Conservation (phyloP, 2,329 filamentous ascomycete species). For the Pestalotiopsis sp. region DNA sequence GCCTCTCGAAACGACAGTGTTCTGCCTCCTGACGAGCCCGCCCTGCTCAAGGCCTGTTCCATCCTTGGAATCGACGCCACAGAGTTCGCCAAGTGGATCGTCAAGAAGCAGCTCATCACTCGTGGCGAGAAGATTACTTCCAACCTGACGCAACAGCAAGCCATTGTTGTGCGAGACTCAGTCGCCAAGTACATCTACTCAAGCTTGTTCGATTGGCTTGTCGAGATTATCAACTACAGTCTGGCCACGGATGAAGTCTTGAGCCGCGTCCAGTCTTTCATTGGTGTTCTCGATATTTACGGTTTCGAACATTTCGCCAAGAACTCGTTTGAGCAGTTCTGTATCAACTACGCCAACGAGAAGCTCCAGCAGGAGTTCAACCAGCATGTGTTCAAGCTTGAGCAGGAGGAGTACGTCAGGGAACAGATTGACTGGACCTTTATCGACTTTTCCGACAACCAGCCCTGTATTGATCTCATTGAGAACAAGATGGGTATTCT, state of each 20-base stretch:
- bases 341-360: conserved; percentile 99
- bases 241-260: conserved; percentile 88
- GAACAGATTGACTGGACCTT: conserved; percentile 99
- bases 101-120: conserved; percentile 97
- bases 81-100: conserved; percentile 95
- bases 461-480: conserved; percentile 97
- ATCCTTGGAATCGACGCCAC: conserved; percentile 85
- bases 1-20: conserved; percentile 87
- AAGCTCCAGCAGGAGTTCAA: conserved; percentile 99
- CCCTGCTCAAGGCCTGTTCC: conserved; percentile 76
- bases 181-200: conserved; percentile 99
- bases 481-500: conserved; percentile 95
- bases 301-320: conserved; percentile 99
- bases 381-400: conserved; percentile 97
- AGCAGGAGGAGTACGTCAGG: conserved; percentile 95
- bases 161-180: conserved; percentile 91
- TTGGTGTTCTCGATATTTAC: conserved; percentile 98
- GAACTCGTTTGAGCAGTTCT: conserved; percentile 99
- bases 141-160: conserved; percentile 91
- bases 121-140: conserved; percentile 97
- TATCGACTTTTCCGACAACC: conserved; percentile 98
- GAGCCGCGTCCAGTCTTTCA: conserved; percentile 82
- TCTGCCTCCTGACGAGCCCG: conserved; percentile 77
- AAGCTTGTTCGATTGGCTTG: conserved; percentile 96
- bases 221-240: conserved; percentile 93